Evolutionary conservation across 805 yeast genomes (phyloP).

Genomic region (Candida verbasci): DNA sequence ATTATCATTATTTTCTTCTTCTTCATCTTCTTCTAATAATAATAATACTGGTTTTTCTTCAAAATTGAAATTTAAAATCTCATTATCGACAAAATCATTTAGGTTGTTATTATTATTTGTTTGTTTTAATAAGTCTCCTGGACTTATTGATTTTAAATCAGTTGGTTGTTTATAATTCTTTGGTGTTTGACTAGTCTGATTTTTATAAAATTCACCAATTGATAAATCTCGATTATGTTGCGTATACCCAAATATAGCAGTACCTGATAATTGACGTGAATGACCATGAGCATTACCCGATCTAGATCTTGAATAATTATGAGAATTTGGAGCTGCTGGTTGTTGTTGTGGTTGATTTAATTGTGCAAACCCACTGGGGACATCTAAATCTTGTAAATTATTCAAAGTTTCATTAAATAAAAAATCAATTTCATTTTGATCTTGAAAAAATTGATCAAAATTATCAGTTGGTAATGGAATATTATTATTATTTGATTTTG

Average conservation of each 20-base stretch:
- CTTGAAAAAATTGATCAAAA: conserved; percentile 42
- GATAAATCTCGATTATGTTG: conserved; percentile 63
- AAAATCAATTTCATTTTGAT: conserved; percentile 49
- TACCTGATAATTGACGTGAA: conserved; percentile 65
- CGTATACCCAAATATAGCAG: conserved; percentile 73
- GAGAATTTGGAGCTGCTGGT: not conserved
- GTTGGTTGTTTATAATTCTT: conserved; percentile 9
- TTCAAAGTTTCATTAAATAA: conserved; percentile 53
- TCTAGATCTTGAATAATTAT: conserved; percentile 14
- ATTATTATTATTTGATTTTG: conserved; percentile 11
- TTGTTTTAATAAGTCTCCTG: conserved; percentile 22
- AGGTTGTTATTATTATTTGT: not conserved
- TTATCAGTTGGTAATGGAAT: conserved; percentile 53
- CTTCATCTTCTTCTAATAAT: conserved; percentile 24
- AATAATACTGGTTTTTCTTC: conserved; percentile 20
- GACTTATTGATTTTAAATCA: conserved; percentile 30
- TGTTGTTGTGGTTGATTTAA: conserved; percentile 3
- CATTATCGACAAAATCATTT: conserved; percentile 4
- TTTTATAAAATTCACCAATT: conserved; percentile 33
- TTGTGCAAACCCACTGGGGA: conserved; percentile 41
- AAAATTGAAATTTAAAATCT: conserved; percentile 10
- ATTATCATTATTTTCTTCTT: not conserved
- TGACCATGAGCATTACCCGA: conserved; percentile 52
- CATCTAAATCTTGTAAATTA: conserved; percentile 59
- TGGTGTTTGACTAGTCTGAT: not conserved